These are phyloP conservation scores for Corylus americana DNA, from an alignment of 306 rosid genomes.

Conservation along the genomic window DNA sequence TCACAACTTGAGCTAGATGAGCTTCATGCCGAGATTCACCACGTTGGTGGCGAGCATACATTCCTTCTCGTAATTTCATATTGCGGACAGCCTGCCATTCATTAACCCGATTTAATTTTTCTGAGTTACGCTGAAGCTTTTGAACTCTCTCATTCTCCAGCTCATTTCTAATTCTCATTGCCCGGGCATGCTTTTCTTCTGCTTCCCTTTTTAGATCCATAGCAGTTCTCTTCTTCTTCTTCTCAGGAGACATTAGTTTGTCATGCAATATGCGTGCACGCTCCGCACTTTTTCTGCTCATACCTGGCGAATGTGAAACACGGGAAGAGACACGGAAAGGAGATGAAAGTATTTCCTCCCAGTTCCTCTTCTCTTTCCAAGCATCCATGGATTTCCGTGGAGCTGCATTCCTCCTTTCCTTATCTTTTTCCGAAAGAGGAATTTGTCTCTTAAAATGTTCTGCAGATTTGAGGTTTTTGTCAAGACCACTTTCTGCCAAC, in stretches of 20 bases:
- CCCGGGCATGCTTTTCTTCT: conserved; percentile 96
- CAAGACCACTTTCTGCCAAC: conserved; percentile 50
- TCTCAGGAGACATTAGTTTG: conserved; percentile 96
- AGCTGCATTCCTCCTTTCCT: conserved; percentile 68
- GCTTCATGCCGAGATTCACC: conserved; percentile 98
- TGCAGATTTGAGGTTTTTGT: conserved; percentile 48
- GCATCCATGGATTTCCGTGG: conserved; percentile 88
- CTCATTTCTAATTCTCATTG: conserved; percentile 91
- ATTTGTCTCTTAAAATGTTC: conserved; percentile 58
- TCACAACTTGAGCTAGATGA: conserved; percentile 91
- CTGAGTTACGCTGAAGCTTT: conserved; percentile 89
- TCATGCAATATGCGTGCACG: conserved; percentile 90
- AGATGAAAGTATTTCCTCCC: conserved; percentile 95
- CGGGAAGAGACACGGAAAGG: conserved; percentile 84
- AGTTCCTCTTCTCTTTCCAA: conserved; percentile 96
- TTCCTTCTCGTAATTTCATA: conserved; percentile 91
- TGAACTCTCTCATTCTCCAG: conserved; percentile 95
- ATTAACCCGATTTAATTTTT: conserved; percentile 80
- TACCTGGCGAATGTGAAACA: conserved; percentile 74
- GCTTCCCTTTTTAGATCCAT: conserved; percentile 86
- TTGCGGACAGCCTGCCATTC: conserved; percentile 95
- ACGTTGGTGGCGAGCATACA: conserved; percentile 97
- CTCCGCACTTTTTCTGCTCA: conserved; percentile 86
- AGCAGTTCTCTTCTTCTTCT: conserved; percentile 87
- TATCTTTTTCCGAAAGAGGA: conserved; percentile 63